These are phyloP conservation scores for Coemansia pectinata DNA, from an alignment of 192 early-diverging fungal genomes.

Conservation along the genomic window DNA sequence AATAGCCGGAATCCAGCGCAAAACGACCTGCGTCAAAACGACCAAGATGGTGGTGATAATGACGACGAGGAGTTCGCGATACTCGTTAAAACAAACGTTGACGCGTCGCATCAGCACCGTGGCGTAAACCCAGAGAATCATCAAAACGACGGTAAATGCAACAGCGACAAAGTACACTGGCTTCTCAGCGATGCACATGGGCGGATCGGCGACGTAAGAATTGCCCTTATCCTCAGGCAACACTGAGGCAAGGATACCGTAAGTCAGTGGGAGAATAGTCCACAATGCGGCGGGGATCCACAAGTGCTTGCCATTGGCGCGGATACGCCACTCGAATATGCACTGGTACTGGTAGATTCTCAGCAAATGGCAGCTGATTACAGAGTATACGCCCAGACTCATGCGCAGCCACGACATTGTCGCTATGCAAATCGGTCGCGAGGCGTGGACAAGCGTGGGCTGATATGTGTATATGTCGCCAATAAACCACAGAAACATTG, in stretches of 20 bases:
- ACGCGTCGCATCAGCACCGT: slow-evolving; percentile 21
- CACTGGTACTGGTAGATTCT: slow-evolving; percentile 48
- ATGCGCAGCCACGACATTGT: slow-evolving; percentile 51
- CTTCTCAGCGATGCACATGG: slow-evolving; percentile 28
- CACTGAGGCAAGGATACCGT: slow-evolving; percentile 35
- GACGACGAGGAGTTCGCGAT: slow-evolving; percentile 31
- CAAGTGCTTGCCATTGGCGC: slow-evolving; percentile 20
- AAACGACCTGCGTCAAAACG: slow-evolving; percentile 27
- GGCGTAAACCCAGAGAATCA: slow-evolving; percentile 21
- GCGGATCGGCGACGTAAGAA: slow-evolving; percentile 11
- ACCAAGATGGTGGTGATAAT: slow-evolving; percentile 16
- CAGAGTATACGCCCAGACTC: slow-evolving; percentile 32
- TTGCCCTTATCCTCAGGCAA: slow-evolving; percentile 16
- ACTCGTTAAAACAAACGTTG: slow-evolving; percentile 44
- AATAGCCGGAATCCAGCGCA: slow-evolving; percentile 38
- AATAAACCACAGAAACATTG: slow-evolving; percentile 37
- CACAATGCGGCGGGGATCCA: slow-evolving; percentile 19
- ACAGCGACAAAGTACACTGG: slow-evolving; percentile 42
- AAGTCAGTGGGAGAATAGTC: slow-evolving; percentile 11
- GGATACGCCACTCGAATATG: slow-evolving; percentile 31
- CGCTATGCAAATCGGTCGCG: slow-evolving; percentile 31
- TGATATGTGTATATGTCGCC: slow-evolving; percentile 49
- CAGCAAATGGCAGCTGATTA: slow-evolving; percentile 30
- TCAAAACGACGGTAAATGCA: slow-evolving; percentile 15
- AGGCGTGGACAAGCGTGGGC: slow-evolving; percentile 23